Evolutionary conservation across 2,329 filamentous ascomycete genomes (phyloP), one percentile per base, ranked within the genome.

Genomic region (Cytospora leucostoma): DNA sequence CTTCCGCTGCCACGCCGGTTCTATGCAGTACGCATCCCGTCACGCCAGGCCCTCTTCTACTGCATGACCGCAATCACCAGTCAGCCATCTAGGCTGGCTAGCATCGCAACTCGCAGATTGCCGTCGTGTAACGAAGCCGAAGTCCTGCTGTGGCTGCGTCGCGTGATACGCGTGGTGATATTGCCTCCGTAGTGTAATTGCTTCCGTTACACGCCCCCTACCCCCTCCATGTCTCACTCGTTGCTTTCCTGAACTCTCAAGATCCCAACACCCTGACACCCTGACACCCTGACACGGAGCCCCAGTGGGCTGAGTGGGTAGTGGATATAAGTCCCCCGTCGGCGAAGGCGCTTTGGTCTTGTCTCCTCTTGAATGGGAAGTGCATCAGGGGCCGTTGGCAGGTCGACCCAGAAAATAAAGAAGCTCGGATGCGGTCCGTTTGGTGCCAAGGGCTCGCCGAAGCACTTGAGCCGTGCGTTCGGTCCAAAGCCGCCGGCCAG

Each of bases 61-160:
- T 19, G 44, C 44, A 21, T 21, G 44, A 7, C 44, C n/a, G n/a
- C n/a, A 47, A 8, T 47, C n/a, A 21, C n/a, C 44, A 47, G 44
- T 21, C 44, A 47, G n/a, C n/a, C 12, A 7, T 13, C 53, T 17
- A 37, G 34, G n/a, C 53, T 40, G 12, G 53, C 7, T 27, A 21
- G 53, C 34, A 27, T 56, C n/a, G 33, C 53, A 38, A 37, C 17
- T 56, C 27, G 53, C 34, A 10, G 40, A 56, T 38, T 47, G 44
- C n/a, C 44, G 19, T 47, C 44, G 44, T 47, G 44, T n/a, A 10
- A 47, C 44, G 44, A 47, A n/a, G n/a, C n/a, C 17, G 53, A 21
- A 56, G 35, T 11, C 8, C 44, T 21, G 11, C n/a, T 47, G n/a
- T 47, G 44, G 44, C n/a, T 10, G n/a, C 44, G 8, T 47, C 44